These are phyloP conservation scores for Leccinum variabile DNA, from an alignment of 1,284 basidiomycete species.

Conservation along the genomic window DNA sequence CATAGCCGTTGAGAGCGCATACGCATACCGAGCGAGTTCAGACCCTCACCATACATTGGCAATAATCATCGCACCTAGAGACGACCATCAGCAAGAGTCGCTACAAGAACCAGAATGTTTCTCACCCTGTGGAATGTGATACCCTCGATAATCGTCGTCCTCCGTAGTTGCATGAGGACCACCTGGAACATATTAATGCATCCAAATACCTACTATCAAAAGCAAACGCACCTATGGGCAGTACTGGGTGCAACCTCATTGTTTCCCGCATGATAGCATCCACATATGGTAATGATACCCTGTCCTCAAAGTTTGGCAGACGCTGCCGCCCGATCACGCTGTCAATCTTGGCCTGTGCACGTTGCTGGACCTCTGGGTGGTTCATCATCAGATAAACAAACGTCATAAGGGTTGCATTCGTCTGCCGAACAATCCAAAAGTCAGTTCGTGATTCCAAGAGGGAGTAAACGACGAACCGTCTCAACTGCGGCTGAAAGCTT, in stretches of 20 bases:
- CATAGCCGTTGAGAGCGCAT: neutral
- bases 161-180: slow-evolving; percentile 19
- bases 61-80: slow-evolving; percentile 12
- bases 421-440: slow-evolving; percentile 9
- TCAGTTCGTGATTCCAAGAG: neutral
- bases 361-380: slow-evolving; percentile 35
- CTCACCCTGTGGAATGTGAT: slow-evolving; percentile 22
- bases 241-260: slow-evolving; percentile 26
- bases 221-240: slow-evolving; percentile 18
- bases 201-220: neutral
- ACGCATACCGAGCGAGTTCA: neutral
- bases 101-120: neutral
- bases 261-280: slow-evolving; percentile 41
- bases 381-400: slow-evolving; percentile 40
- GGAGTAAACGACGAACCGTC: slow-evolving; percentile 18
- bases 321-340: slow-evolving; percentile 37
- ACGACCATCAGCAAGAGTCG: neutral
- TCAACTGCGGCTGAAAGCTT: slow-evolving; percentile 17
- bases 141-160: slow-evolving; percentile 26
- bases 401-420: slow-evolving; percentile 12
- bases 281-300: slow-evolving; percentile 38
- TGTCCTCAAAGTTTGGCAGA: slow-evolving; percentile 43
- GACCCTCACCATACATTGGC: slow-evolving; percentile 21
- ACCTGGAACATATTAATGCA: slow-evolving; percentile 5
- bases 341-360: slow-evolving; percentile 43